Conservation (phyloP, 2,329 filamentous ascomycete species). For the Colletotrichum cereale region DNA sequence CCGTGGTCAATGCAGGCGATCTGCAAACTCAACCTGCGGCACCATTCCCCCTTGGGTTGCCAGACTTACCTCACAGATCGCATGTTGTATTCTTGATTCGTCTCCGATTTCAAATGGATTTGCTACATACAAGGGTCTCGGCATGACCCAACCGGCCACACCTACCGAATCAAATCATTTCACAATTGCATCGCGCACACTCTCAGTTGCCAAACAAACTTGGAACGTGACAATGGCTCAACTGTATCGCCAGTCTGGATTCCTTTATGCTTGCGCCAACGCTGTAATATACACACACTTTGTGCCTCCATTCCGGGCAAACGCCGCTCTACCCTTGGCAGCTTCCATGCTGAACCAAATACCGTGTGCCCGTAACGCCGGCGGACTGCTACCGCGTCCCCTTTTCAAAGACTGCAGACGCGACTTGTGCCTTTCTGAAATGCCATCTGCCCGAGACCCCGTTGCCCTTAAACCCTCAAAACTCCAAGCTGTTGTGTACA, state of each 20-base stretch:
- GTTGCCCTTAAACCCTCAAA: slow-evolving; percentile 16
- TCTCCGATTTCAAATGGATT: slow-evolving; percentile 3
- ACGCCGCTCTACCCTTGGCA: slow-evolving; percentile 33
- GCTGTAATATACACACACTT: slow-evolving; percentile 37
- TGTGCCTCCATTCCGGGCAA: slow-evolving; percentile 26
- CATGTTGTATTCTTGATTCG: slow-evolving; percentile 15
- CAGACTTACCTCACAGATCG: not conserved
- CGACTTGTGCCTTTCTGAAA: slow-evolving; percentile 5
- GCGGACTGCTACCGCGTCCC: slow-evolving; percentile 25
- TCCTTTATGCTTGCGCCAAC: slow-evolving; percentile 17
- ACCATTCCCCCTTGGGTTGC: not conserved
- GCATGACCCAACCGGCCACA: slow-evolving; percentile 2
- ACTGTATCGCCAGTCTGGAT: slow-evolving; percentile 7
- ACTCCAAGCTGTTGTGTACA: slow-evolving; percentile 39
- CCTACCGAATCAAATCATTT: not conserved
- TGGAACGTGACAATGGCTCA: not conserved
- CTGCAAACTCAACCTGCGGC: slow-evolving; percentile 17
- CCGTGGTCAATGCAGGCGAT: slow-evolving; percentile 15
- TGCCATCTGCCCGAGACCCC: slow-evolving; percentile 12
- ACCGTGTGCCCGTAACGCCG: slow-evolving; percentile 34
- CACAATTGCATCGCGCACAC: not conserved
- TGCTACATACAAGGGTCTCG: slow-evolving; percentile 17
- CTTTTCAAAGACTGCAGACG: slow-evolving; percentile 13
- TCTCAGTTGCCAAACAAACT: not conserved
- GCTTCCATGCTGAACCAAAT: slow-evolving; percentile 30